Evolutionary conservation across 1,139 yeast species (phyloP).

Genomic region (Suhomyces bolitotheri): DNA sequence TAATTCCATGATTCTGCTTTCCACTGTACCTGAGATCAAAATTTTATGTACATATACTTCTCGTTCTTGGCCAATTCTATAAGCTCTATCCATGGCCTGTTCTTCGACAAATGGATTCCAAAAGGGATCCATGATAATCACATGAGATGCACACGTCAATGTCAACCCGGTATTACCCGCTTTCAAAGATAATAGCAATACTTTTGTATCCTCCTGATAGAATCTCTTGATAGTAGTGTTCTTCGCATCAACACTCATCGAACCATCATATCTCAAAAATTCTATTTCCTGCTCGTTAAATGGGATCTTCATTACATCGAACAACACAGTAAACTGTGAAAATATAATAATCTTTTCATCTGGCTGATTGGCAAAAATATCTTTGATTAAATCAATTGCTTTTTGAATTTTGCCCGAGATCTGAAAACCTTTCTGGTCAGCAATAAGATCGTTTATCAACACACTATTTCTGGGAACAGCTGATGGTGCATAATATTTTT

Average conservation of each 20-base stretch:
- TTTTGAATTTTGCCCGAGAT: conserved; percentile 58
- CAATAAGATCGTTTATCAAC: conserved; percentile 29
- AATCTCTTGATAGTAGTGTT: conserved; percentile 63
- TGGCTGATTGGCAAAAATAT: conserved; percentile 42
- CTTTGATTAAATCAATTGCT: conserved; percentile 46
- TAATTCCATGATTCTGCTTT: conserved; percentile 77
- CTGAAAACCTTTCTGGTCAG: conserved; percentile 34
- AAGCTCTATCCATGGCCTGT: conserved; percentile 94
- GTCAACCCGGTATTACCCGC: conserved; percentile 96
- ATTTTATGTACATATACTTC: conserved; percentile 75
- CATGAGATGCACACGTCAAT: conserved; percentile 89
- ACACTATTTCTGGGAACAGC: conserved; percentile 17
- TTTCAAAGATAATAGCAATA: conserved; percentile 73
- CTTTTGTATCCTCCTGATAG: conserved; percentile 52
- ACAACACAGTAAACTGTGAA: conserved; percentile 79
- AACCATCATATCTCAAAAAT: conserved; percentile 75
- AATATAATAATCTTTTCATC: conserved; percentile 74
- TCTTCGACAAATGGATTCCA: conserved; percentile 98
- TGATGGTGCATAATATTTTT: conserved; percentile 8
- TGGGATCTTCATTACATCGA: conserved; percentile 66
- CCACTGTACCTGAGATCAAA: conserved; percentile 68
- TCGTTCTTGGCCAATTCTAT: conserved; percentile 83
- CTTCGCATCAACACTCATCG: conserved; percentile 68
- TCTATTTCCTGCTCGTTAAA: conserved; percentile 49
- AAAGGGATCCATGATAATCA: conserved; percentile 86